Evolutionary conservation across 768 basidiomycete genomes (phyloP).

Genomic region (Strobilomyces dryophilus): DNA sequence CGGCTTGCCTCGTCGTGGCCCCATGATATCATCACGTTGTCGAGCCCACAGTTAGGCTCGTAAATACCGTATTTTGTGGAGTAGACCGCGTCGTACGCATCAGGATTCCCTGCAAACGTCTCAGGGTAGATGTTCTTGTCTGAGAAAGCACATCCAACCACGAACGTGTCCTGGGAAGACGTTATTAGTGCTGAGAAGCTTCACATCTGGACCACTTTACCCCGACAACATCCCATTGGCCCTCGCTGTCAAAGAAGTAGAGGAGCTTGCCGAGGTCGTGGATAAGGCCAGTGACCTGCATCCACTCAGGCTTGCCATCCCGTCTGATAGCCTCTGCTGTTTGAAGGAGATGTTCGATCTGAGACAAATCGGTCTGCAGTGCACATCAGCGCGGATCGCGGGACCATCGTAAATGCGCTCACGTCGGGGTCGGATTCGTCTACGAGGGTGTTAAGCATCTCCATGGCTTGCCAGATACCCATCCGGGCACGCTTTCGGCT

Average conservation of each 20-base stretch:
- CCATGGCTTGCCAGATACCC: constrained; percentile 85
- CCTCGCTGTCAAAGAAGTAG: constrained; percentile 77
- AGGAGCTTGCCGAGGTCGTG: constrained; percentile 90
- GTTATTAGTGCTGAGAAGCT: constrained; percentile 1
- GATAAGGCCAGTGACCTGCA: constrained; percentile 83
- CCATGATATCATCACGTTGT: constrained; percentile 87
- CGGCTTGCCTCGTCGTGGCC: constrained; percentile 80
- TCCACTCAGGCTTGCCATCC: constrained; percentile 89
- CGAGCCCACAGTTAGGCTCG: constrained; percentile 72
- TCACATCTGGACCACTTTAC: constrained; percentile 36
- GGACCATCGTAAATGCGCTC: not conserved
- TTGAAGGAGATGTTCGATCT: constrained; percentile 89
- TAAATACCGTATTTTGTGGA: constrained; percentile 75
- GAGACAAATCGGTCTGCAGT: constrained; percentile 64
- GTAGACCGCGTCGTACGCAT: constrained; percentile 59
- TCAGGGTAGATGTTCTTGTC: constrained; percentile 81
- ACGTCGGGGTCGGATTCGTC: constrained; percentile 93
- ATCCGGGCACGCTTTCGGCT: constrained; percentile 65
- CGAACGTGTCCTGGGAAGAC: constrained; percentile 55
- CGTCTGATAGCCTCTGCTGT: constrained; percentile 87
- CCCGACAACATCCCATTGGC: constrained; percentile 95
- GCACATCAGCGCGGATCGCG: constrained; percentile 8
- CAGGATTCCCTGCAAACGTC: constrained; percentile 73
- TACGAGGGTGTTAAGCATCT: constrained; percentile 80
- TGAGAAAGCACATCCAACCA: constrained; percentile 84